Evolutionary conservation across 768 basidiomycete species (phyloP).

Genomic region (Termitomyces sp.): DNA sequence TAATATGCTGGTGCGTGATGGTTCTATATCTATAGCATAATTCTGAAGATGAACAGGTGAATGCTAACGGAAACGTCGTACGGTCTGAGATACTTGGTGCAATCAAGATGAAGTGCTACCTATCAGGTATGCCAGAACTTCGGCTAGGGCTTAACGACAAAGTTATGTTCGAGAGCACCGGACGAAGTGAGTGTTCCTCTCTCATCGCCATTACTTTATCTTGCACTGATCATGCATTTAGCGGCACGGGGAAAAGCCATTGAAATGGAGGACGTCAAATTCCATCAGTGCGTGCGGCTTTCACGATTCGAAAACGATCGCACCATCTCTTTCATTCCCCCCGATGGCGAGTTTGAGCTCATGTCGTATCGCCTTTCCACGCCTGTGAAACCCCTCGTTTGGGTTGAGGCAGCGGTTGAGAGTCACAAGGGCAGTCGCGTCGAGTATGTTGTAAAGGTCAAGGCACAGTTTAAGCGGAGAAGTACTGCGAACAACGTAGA

Average conservation of each 20-base stretch:
- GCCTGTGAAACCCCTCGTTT: slow-evolving; percentile 94
- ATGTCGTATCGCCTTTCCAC: slow-evolving; percentile 98
- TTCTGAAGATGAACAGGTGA: slow-evolving; percentile 54
- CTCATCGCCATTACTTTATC: not conserved
- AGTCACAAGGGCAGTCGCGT: slow-evolving; percentile 90
- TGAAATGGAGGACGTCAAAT: slow-evolving; percentile 99
- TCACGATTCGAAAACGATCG: slow-evolving; percentile 98
- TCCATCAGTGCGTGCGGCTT: slow-evolving; percentile 98
- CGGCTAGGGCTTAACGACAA: slow-evolving; percentile 96
- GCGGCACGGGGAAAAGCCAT: slow-evolving; percentile 95
- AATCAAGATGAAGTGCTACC: slow-evolving; percentile 99
- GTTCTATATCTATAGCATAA: not conserved
- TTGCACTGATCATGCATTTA: slow-evolving; percentile 18
- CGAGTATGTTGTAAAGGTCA: slow-evolving; percentile 93
- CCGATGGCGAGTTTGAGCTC: slow-evolving; percentile 97
- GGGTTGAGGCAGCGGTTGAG: slow-evolving; percentile 96
- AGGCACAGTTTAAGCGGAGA: slow-evolving; percentile 95
- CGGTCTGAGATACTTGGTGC: slow-evolving; percentile 98
- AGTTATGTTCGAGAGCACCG: slow-evolving; percentile 98
- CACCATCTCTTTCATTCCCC: slow-evolving; percentile 98
- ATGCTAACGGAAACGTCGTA: slow-evolving; percentile 94
- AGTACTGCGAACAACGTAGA: slow-evolving; percentile 99
- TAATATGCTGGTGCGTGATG: slow-evolving; percentile 75
- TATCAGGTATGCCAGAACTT: slow-evolving; percentile 99
- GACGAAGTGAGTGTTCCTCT: slow-evolving; percentile 63